phyloP scores from a whole-genome alignment of 1,284 basidiomycete species.

The Rhodotorula glutinis region DNA sequence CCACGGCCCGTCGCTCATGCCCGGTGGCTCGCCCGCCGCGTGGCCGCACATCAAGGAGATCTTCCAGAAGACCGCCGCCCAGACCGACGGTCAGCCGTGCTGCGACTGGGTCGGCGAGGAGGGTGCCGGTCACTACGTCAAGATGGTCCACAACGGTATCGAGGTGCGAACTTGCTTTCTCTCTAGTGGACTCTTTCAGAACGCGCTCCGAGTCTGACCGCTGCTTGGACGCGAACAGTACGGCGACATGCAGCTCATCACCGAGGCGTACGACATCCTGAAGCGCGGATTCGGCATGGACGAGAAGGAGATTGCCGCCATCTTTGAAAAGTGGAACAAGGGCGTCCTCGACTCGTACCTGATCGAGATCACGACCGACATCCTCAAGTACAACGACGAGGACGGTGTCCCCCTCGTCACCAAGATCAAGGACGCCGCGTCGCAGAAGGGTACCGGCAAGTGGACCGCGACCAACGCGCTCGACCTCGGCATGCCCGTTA shows the following conservation, averaged over 20 bases:
- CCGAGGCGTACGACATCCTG: constrained; percentile 97
- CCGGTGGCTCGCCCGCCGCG: constrained; percentile 88
- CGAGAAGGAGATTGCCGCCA: constrained; percentile 79
- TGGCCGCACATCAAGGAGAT: constrained; percentile 98
- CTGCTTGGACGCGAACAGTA: no score
- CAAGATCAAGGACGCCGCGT: constrained; percentile 94
- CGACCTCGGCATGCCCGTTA: constrained; percentile 85
- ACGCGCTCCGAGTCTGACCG: no score
- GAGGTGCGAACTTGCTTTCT: no score
- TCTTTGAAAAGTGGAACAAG: constrained; percentile 76
- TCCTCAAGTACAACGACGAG: constrained; percentile 92
- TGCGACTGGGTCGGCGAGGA: constrained; percentile 99
- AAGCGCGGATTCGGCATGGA: constrained; percentile 86
- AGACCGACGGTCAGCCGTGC: constrained; percentile 93
- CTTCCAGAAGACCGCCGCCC: constrained; percentile 96
- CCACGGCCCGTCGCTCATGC: constrained; percentile 97
- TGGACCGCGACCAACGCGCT: constrained; percentile 99
- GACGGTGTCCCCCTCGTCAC: constrained; percentile 85
- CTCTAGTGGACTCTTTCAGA: no score
- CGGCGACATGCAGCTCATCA: constrained; percentile 99
- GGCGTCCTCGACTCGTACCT: constrained; percentile 99
- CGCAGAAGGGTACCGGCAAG: constrained; percentile 99
- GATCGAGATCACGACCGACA: constrained; percentile 95
- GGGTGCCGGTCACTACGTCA: constrained; percentile 92
- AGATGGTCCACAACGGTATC: constrained; percentile 93